These are phyloP conservation scores for Deinandra increscens DNA, from an alignment of 129 eudicot genomes.

Conservation along the genomic window DNA sequence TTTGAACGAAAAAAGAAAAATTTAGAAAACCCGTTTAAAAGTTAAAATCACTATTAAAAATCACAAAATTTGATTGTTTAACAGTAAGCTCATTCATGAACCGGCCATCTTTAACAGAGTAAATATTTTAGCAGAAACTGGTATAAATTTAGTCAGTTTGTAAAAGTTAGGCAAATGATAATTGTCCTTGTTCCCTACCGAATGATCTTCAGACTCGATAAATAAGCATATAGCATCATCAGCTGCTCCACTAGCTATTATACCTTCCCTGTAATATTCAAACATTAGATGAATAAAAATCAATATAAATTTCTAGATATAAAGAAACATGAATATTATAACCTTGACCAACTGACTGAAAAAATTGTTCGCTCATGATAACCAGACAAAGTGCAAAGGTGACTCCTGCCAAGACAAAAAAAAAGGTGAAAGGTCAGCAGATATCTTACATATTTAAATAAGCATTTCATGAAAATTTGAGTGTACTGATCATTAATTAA, in stretches of 20 bases:
- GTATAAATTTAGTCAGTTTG: too few relatives aligned
- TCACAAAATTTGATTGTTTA: background rate
- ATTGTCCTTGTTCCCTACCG: constrained; percentile 41
- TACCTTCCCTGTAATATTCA: constrained; percentile 63
- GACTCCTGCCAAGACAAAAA: constrained; percentile 59
- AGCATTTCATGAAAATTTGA: background rate
- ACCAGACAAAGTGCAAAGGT: constrained; percentile 83
- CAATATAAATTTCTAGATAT: background rate
- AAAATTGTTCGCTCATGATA: constrained; percentile 88
- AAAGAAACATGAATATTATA: background rate
- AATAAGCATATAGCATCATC: constrained; percentile 92
- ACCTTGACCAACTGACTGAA: constrained; percentile 97
- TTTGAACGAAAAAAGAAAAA: background rate
- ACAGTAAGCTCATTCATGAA: background rate
- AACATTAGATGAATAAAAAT: constrained; percentile 9
- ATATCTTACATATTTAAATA: background rate
- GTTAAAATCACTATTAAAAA: background rate
- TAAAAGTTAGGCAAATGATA: too few relatives aligned
- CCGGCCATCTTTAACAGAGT: background rate
- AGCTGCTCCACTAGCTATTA: constrained; percentile 94
- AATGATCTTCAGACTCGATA: constrained; percentile 60
- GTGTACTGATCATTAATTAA: background rate
- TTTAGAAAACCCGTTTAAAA: background rate
- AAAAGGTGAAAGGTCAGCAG: background rate
- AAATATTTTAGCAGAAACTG: background rate